These are phyloP conservation scores for Phytophthora sp. DNA, from an alignment of 352 stramenopile genomes.

Conservation along the genomic window DNA sequence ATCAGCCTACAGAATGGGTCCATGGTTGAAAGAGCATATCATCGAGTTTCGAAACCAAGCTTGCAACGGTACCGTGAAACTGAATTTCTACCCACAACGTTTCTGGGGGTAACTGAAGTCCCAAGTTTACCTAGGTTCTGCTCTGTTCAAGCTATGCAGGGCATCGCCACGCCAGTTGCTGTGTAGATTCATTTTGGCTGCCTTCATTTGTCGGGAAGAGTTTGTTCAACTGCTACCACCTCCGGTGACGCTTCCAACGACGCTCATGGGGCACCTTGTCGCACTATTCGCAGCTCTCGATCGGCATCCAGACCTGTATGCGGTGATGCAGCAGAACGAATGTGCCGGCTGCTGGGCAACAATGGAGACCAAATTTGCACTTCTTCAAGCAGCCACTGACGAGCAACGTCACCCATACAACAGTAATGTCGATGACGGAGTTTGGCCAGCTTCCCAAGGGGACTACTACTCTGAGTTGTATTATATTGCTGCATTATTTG, in stretches of 20 bases:
- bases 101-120: not conserved
- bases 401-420: not conserved
- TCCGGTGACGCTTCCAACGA: not conserved
- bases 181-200: not conserved
- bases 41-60: not conserved
- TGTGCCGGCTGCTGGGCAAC: not conserved
- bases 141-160: not conserved
- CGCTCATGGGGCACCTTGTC: not conserved
- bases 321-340: not conserved
- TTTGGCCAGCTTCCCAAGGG: not conserved
- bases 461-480: slow-evolving; percentile 2
- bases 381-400: not conserved
- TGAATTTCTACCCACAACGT: not conserved
- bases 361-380: not conserved
- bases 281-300: not conserved
- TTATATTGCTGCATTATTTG: slow-evolving; percentile 1
- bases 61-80: not conserved
- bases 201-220: not conserved
- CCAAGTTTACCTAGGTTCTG: not conserved
- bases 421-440: not conserved
- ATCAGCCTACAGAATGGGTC: no score
- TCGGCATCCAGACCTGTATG: not conserved
- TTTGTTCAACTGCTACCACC: not conserved
- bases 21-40: not conserved
- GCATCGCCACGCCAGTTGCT: not conserved